Evolutionary conservation across 1,139 yeast species (phyloP), one percentile per base, ranked within the genome.

Genomic region (Yamadazyma membranifaciens): DNA sequence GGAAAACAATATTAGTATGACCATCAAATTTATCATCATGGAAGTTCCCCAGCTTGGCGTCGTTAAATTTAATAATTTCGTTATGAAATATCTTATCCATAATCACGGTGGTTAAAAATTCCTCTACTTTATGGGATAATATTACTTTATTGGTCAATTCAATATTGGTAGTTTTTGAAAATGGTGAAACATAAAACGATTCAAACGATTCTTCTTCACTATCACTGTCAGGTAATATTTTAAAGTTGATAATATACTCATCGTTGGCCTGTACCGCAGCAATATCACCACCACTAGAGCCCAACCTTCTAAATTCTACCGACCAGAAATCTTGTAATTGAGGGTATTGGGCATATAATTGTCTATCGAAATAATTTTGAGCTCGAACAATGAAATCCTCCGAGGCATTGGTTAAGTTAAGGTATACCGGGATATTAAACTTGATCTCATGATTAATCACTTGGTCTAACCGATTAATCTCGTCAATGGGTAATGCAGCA

Each of bases 401-500:
- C 25, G 60, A 50, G 1, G 67, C 58, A 33, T 52, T 52, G 31
- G 69, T 60, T 12, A 78, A 49, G 44, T 79, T 80, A 4, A 84
- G 47, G 49, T 73, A 77, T 1, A 87, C 77, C 0, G 87, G 89
- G n/a, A 83, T 68, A 12, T 60, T 60, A 44, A 80, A 65, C 29
- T 60, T 51, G 7, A 82, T 45, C n/a, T 64, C 61, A 9, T 60
- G 39, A 27, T 59, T 48, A 29, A 74, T 60, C 37, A 63, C 50
- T n/a, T 52, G 48, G 31, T 71, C 67, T 41, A 74, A 62, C 6
- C 59, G 50, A 40, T 69, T 61, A 44, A 87, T 78, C 43, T 74
- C 72, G 6, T 67, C 69, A 9, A 70, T 61, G 4, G 95, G 95
- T 38, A 89, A 67, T 22, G 80, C 79, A 0, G 95, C 94, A 45